Evolutionary conservation across 768 basidiomycete species (phyloP), one percentile per base, ranked within the genome.

Genomic region (Inosperma sp.): DNA sequence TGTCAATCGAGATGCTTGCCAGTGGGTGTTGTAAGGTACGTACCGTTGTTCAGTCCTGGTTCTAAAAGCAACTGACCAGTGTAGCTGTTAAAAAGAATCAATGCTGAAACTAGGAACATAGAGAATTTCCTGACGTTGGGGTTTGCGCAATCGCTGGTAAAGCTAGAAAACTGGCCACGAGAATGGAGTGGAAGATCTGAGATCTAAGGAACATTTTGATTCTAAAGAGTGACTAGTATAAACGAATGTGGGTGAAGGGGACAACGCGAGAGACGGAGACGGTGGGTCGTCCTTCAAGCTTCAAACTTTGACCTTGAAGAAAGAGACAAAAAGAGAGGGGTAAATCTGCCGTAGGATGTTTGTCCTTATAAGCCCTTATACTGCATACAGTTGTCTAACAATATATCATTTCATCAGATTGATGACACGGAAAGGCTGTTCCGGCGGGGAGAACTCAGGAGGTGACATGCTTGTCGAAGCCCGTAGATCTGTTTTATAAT

Each of bases 41-140:
- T 56, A 75, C 75, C 72, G 30, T 59, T 66, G 50, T 71, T 74
- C 35, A 71, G 56, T 31, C 69, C 72, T 7, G 77, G 74, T 52
- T 78, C 66, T 30, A 80, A 59, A 33, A 76, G 67, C 7, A 79
- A 62, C 39, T 66, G 63, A 9, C 77, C 78, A 16, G 56, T 61
- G 59, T 68, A 76, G 5, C 77, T 78, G 45, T 44, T 2, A 12
- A 27, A 5, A 12, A 43, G 16, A 30, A 8, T 31, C 19, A 29
- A 27, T 6, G 26, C 17, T 21, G 16, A 14, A 7, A 27, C 14
- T 30, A 8, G 14, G 26, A 29, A 3, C 21, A 10, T 1, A 4
- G 17, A 8, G 42, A 10, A 19, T 12, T 3, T 7, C 19, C 29
- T 45, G 17, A 45, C 43, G 14, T 31, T 31, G 43, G 43, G 19